Base-by-base conservation (phyloP, 2,329 filamentous ascomycete genomes). In the Penicillium glabrum region DNA sequence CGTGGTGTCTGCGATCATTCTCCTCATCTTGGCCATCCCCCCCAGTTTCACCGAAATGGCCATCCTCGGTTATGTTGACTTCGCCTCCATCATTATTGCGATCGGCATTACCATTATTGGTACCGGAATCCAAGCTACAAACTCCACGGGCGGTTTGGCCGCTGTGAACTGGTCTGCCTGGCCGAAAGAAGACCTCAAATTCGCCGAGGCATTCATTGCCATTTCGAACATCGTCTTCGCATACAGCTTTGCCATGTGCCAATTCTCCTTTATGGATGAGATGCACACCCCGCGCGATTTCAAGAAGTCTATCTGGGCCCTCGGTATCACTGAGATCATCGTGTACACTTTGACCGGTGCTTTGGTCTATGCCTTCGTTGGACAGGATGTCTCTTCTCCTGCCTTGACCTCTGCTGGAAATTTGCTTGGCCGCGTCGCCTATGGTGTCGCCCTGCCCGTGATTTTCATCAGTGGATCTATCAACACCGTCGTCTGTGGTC, bases 301-400 rank as follows among this genome's bases (percentile, higher is more conserved):
- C 23, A 51, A 48, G 23, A 57, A 57, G 24, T 57, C 54, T 5
- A 57, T 57, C 39, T 57, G 54, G 54, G 46, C 41, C 3, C 54
- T 57, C 14, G 54, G 54, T 26, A 57, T 57, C 29, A 53, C 37
- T 8, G 54, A 57, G 29, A 57, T 57, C 10, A 16, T 58, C 7
- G 47, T 58, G 21, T 58, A 58, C 29, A 58, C 56, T n/a, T 6
- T 58, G 3, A 58, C 56, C 13, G 56, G 56, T 31, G 56, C 56
- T 2, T 10, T 55, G 5, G 39, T 58, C 44, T 58, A 58, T 19
- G 52, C 52, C 23, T 58, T 58, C 23, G 56, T 58, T 16, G 56
- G 56, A 2, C 44, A 26, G n/a, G 47, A 52, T 39, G 56, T 58
- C 2, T 45, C 47, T 11, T 47, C 39, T 33, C 56, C 56, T 6